Conservation (phyloP, 352 stramenopile genomes). For the Nannochloropsis limnetica region DNA sequence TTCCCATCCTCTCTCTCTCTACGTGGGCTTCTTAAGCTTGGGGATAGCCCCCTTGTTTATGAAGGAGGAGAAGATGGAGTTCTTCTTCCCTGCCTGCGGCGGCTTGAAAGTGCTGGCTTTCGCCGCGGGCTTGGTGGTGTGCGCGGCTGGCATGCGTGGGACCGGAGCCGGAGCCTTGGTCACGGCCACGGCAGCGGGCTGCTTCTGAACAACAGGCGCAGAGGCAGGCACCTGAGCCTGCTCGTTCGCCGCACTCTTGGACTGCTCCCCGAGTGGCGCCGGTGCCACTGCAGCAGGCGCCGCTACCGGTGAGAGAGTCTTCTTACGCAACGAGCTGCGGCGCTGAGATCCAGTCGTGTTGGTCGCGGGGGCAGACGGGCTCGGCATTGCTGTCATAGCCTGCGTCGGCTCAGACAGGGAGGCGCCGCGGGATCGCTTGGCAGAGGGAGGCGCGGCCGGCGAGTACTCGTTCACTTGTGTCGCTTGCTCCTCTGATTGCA, state of each 20-base stretch:
- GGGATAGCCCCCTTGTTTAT: conserved; percentile 8
- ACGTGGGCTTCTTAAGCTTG: neutral
- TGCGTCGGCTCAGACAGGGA: neutral
- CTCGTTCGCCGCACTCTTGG: neutral
- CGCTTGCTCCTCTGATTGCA: neutral
- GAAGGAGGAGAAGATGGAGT: neutral
- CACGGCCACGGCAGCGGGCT: neutral
- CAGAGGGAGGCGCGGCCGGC: neutral
- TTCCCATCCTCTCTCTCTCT: neutral
- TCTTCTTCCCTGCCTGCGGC: neutral
- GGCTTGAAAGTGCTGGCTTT: neutral
- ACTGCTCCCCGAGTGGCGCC: neutral
- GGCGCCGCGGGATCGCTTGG: neutral
- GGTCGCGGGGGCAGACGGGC: too few relatives aligned
- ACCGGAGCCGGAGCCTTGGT: neutral
- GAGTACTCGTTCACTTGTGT: neutral
- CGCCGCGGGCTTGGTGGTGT: neutral
- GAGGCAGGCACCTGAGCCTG: neutral
- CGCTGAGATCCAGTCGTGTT: neutral
- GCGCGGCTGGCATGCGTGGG: neutral
- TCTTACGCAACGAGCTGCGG: neutral
- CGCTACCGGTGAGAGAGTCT: neutral
- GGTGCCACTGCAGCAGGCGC: neutral
- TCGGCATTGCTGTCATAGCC: neutral
- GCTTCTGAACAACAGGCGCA: neutral